Conservation (phyloP, 306 rosid species). For the Rubus idaeus region DNA sequence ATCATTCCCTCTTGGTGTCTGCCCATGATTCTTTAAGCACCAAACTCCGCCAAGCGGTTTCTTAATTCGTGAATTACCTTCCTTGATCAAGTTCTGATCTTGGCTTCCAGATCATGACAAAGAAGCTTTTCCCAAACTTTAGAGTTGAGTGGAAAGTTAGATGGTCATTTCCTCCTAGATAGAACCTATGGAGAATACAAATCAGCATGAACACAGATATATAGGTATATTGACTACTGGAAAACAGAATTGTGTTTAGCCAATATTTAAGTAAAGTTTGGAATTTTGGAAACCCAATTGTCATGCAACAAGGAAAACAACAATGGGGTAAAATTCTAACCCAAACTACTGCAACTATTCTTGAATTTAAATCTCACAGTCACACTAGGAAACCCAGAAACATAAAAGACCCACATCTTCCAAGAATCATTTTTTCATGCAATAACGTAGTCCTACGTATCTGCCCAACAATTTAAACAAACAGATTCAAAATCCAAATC, state of each 20-base stretch:
- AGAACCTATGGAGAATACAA: constrained; percentile 19
- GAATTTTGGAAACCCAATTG: not conserved
- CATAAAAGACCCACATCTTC: not conserved
- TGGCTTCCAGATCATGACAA: constrained; percentile 25
- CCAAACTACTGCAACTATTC: too few relatives aligned
- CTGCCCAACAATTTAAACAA: not conserved
- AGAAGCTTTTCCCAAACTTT: not conserved
- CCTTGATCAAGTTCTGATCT: constrained; percentile 32
- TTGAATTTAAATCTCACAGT: too few relatives aligned
- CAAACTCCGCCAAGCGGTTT: constrained; percentile 27
- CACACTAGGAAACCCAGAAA: not conserved
- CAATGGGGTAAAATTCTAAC: not conserved
- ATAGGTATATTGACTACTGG: not conserved
- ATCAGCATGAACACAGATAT: not conserved
- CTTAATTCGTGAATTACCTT: constrained; percentile 26
- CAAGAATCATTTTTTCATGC: not conserved
- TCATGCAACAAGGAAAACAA: not conserved
- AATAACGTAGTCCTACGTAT: not conserved
- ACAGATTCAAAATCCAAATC: not conserved
- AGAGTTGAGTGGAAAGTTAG: not conserved
- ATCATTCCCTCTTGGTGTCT: constrained; percentile 60
- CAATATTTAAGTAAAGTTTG: not conserved
- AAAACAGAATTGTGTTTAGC: not conserved
- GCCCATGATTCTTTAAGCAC: constrained; percentile 42
- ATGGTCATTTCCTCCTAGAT: constrained; percentile 17